phyloP scores from a whole-genome alignment of 257 asterid species.

The Rhazya stricta region DNA sequence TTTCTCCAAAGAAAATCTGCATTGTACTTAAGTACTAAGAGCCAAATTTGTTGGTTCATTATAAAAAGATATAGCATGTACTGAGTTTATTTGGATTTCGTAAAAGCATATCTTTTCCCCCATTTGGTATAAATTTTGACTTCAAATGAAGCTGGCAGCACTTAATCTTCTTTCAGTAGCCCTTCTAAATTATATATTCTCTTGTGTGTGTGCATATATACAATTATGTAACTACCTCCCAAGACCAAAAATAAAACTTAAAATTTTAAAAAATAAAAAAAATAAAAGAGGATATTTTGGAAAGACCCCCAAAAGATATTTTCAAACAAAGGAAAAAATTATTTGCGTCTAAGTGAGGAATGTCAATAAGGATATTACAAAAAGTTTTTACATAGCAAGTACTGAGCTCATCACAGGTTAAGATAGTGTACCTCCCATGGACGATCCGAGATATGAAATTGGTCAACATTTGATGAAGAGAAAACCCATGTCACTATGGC shows the following conservation, averaged over 20 bases:
- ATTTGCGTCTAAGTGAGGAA: neutral
- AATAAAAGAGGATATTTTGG: neutral
- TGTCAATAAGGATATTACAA: neutral
- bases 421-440: slow-evolving; percentile 83
- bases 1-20: too few species aligned
- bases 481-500: slow-evolving; percentile 97
- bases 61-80: neutral
- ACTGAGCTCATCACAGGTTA: neutral
- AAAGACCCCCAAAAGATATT: too few species aligned
- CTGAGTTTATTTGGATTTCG: neutral
- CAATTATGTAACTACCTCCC: too few species aligned
- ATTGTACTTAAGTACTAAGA: too few species aligned
- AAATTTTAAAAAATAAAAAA: neutral
- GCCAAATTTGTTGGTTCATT: too few species aligned
- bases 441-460: slow-evolving; percentile 81
- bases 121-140: neutral
- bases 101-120: neutral
- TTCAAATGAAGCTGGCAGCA: neutral
- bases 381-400: neutral
- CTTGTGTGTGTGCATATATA: neutral
- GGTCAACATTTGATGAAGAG: slow-evolving; percentile 52
- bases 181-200: neutral
- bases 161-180: neutral
- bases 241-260: too few species aligned
- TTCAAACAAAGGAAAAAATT: neutral